phyloP scores from a whole-genome alignment of 306 rosid species.

The Chamaecrista fasciculata region DNA sequence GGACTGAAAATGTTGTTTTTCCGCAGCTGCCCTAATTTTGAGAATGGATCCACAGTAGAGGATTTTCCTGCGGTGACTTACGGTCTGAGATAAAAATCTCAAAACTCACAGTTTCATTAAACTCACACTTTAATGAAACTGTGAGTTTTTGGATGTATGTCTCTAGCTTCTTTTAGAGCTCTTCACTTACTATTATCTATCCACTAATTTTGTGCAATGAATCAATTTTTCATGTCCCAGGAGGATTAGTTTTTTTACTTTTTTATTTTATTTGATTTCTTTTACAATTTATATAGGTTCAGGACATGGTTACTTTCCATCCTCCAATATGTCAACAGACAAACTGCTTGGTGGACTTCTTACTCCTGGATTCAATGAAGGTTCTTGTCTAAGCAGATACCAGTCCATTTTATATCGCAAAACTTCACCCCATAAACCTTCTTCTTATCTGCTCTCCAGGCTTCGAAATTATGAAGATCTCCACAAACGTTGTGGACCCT shows the following conservation, averaged over 20 bases:
- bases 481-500: conserved; percentile 54
- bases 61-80: too few relatives aligned
- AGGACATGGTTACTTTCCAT: conserved; percentile 13
- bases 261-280: not conserved
- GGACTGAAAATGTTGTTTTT: too few relatives aligned
- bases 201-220: not conserved
- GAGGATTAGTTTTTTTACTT: not conserved
- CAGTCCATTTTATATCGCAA: conserved; percentile 43
- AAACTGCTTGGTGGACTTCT: conserved; percentile 46
- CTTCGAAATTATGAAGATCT: conserved; percentile 52
- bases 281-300: conserved; percentile 30
- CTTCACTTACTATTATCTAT: not conserved
- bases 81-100: too few relatives aligned
- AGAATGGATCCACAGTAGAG: too few relatives aligned
- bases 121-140: too few relatives aligned
- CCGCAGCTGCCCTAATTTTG: too few relatives aligned
- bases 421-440: conserved; percentile 33
- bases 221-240: too few relatives aligned
- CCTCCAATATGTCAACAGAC: conserved; percentile 25
- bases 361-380: conserved; percentile 40
- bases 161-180: not conserved
- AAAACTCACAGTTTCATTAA: too few relatives aligned
- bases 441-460: conserved; percentile 48
- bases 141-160: not conserved
- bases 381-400: conserved; percentile 51